Conservation (phyloP, 1,284 basidiomycete species). For the Cutaneotrichosporon spelunceum region DNA sequence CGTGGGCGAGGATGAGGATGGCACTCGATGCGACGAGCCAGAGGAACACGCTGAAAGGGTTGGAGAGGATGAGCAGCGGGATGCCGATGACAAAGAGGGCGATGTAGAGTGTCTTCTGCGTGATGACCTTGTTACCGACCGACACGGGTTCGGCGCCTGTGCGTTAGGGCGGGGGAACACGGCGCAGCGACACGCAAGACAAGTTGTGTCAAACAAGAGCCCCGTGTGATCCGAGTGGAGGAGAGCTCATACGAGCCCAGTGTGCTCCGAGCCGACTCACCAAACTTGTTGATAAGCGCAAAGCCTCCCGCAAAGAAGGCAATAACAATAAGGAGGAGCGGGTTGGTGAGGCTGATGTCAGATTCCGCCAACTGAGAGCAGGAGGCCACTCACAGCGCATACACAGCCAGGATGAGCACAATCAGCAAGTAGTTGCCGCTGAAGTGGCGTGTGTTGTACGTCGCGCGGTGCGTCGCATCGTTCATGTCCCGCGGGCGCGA, state of each 20-base stretch:
- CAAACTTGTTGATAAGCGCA: slow-evolving; percentile 78
- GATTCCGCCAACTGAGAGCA: background rate
- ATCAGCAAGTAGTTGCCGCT: slow-evolving; percentile 83
- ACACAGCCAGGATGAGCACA: slow-evolving; percentile 71
- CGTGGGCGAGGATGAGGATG: slow-evolving; percentile 54
- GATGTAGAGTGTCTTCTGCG: slow-evolving; percentile 61
- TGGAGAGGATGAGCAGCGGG: slow-evolving; percentile 34
- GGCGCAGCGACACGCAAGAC: background rate
- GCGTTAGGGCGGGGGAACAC: slow-evolving; percentile 1
- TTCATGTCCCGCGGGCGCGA: slow-evolving; percentile 67
- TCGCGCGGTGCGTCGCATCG: slow-evolving; percentile 67
- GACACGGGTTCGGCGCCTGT: slow-evolving; percentile 24
- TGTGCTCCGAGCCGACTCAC: slow-evolving; percentile 54
- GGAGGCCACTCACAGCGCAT: slow-evolving; percentile 67
- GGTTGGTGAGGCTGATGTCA: slow-evolving; percentile 61
- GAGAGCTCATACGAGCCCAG: too few relatives aligned
- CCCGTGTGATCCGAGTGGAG: too few relatives aligned
- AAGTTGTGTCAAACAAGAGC: too few relatives aligned
- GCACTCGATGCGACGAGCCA: slow-evolving; percentile 36
- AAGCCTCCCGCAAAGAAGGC: slow-evolving; percentile 85
- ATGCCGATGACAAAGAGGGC: slow-evolving; percentile 43
- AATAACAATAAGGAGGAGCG: slow-evolving; percentile 72
- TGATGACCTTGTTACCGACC: slow-evolving; percentile 47
- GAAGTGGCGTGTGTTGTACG: slow-evolving; percentile 85
- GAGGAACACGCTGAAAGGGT: slow-evolving; percentile 34